These are phyloP conservation scores for Fusarium tanahbumbuense DNA, from an alignment of 2,329 filamentous ascomycete species.

Conservation along the genomic window DNA sequence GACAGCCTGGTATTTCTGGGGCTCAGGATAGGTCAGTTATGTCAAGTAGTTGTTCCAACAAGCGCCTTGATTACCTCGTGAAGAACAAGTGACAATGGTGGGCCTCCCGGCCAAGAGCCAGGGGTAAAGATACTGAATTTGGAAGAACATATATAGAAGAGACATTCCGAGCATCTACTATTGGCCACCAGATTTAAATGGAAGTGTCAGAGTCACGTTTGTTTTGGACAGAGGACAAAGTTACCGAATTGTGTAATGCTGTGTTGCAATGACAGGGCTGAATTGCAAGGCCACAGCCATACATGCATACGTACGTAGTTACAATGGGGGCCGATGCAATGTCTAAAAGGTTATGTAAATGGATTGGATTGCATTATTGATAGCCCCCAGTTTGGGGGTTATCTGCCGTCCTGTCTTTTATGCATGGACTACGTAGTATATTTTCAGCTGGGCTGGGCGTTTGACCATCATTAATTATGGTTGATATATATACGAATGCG, in stretches of 20 bases:
- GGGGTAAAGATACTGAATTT: not conserved
- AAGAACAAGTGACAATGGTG: not conserved
- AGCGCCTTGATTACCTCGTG: not conserved
- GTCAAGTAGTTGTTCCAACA: not conserved
- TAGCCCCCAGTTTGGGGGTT: conserved; percentile 9
- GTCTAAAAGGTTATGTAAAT: not conserved
- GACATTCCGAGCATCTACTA: not conserved
- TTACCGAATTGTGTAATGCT: not conserved
- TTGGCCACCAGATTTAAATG: not conserved
- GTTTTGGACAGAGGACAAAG: not conserved
- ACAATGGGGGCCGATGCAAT: conserved; percentile 2
- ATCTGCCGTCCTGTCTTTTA: not conserved
- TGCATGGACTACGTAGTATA: not conserved
- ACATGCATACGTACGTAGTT: not conserved
- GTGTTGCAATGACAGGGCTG: not conserved
- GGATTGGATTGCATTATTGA: not conserved
- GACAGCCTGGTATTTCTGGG: not conserved
- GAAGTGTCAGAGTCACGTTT: not conserved
- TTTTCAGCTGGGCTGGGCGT: conserved; percentile 8
- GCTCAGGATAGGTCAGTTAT: not conserved
- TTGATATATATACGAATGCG: conserved; percentile 1
- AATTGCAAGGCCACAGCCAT: not conserved
- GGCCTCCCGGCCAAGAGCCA: conserved; percentile 11
- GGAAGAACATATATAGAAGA: not conserved
- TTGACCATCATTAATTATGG: not conserved